Percentiles rank a stretch among this genome's conserved stretches.
Conservation (phyloP, 1,139 yeast genomes). For the Magnusiomyces sp. region DNA sequence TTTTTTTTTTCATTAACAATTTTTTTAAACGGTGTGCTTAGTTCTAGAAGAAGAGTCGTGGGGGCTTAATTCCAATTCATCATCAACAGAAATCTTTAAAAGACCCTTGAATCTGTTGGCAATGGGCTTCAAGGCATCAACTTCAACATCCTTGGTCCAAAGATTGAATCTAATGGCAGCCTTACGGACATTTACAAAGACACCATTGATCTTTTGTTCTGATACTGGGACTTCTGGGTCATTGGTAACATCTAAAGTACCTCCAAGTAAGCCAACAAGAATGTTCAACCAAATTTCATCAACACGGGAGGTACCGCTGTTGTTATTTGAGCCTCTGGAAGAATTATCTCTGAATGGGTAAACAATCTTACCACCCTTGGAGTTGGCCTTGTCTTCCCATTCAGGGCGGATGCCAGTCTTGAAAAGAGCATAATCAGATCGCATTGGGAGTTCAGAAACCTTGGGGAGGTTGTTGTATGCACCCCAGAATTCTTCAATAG, state of each 20-base stretch:
- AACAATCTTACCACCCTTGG: slow-evolving; percentile 93
- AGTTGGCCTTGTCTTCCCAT: slow-evolving; percentile 91
- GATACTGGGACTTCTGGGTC: slow-evolving; percentile 44
- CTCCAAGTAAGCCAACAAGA: slow-evolving; percentile 88
- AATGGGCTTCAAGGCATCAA: slow-evolving; percentile 38
- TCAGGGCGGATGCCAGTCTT: slow-evolving; percentile 94
- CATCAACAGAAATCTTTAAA: slow-evolving; percentile 57
- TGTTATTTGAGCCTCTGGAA: slow-evolving; percentile 22
- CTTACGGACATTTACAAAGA: slow-evolving; percentile 81
- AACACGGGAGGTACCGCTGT: slow-evolving; percentile 36
- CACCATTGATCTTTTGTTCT: slow-evolving; percentile 80
- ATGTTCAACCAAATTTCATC: slow-evolving; percentile 93
- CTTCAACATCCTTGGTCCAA: slow-evolving; percentile 73
- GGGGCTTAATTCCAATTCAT: slow-evolving; percentile 66
- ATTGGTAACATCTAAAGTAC: slow-evolving; percentile 64
- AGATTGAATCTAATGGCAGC: slow-evolving; percentile 78
- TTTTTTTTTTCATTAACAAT: too few relatives aligned
- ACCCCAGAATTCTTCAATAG: slow-evolving; percentile 99
- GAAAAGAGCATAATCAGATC: slow-evolving; percentile 93
- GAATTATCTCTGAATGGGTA: slow-evolving; percentile 57
- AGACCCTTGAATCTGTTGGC: slow-evolving; percentile 74
- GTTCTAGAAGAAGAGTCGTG: too few relatives aligned
- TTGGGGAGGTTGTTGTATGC: slow-evolving; percentile 89
- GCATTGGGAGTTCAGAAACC: slow-evolving; percentile 83
- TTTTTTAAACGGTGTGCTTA: too few relatives aligned